phyloP scores from a whole-genome alignment of 2,329 filamentous ascomycete genomes.

The Aspergillus felis region DNA sequence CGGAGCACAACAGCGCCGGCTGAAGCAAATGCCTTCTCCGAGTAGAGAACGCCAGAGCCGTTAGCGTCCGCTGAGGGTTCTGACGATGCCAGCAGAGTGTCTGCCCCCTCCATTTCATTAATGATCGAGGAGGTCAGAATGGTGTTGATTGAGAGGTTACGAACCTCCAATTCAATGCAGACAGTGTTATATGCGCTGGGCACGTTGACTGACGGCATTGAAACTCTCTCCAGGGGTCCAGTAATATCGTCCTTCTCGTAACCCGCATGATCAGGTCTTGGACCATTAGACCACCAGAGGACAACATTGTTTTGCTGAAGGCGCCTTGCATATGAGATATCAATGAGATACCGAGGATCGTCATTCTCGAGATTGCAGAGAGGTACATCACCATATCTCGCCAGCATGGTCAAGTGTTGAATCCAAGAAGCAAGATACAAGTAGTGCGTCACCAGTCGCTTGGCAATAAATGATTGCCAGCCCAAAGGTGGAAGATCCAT shows the following conservation, averaged over 20 bases:
- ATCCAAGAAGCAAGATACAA: constrained; percentile 92
- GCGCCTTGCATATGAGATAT: constrained; percentile 87
- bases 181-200: constrained; percentile 93
- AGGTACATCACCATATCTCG: constrained; percentile 88
- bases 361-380: constrained; percentile 93
- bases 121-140: constrained; percentile 94
- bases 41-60: constrained; percentile 67
- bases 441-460: constrained; percentile 82
- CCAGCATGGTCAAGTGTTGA: constrained; percentile 77
- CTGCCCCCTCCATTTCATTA: constrained; percentile 89
- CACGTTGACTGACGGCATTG: constrained; percentile 91
- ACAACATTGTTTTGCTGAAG: constrained; percentile 90
- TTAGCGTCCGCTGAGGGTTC: constrained; percentile 58
- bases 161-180: constrained; percentile 89
- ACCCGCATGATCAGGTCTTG: constrained; percentile 89
- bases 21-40: constrained; percentile 88
- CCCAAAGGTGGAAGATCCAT: constrained; percentile 84
- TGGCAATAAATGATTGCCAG: constrained; percentile 88
- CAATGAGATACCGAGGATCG: constrained; percentile 90
- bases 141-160: constrained; percentile 95
- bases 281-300: constrained; percentile 89
- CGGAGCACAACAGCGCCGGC: constrained; percentile 85
- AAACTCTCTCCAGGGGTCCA: constrained; percentile 76
- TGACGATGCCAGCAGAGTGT: constrained; percentile 79
- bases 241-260: constrained; percentile 90